Conservation (phyloP, 108 stramenopile species). For the Epithemia pelagica region DNA sequence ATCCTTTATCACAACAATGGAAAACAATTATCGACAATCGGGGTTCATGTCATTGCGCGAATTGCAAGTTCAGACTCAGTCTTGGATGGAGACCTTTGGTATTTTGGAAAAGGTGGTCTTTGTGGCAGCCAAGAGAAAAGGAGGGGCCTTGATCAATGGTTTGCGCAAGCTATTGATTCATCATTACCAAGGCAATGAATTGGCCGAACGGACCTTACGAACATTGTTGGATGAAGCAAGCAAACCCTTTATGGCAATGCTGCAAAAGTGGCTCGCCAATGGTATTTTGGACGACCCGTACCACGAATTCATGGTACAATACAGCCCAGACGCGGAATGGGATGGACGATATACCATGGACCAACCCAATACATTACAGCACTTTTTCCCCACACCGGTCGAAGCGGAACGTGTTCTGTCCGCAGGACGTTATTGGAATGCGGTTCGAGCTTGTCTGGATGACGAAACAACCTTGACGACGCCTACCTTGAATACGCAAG, state of each 20-base stretch:
- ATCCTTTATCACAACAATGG: slow-evolving; percentile 60
- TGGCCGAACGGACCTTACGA: slow-evolving; percentile 45
- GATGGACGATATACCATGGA: slow-evolving; percentile 38
- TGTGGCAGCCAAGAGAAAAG: slow-evolving; percentile 45
- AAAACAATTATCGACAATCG: slow-evolving; percentile 34
- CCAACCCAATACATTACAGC: slow-evolving; percentile 44
- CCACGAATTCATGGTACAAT: slow-evolving; percentile 85
- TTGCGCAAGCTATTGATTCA: slow-evolving; percentile 34
- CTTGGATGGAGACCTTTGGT: slow-evolving; percentile 66
- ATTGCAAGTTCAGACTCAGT: slow-evolving; percentile 65
- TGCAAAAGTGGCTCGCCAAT: slow-evolving; percentile 70
- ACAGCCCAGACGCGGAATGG: slow-evolving; percentile 12
- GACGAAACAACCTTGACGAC: slow-evolving; percentile 5
- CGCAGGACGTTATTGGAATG: slow-evolving; percentile 92
- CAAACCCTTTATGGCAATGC: slow-evolving; percentile 81
- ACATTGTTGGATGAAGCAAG: slow-evolving; percentile 60
- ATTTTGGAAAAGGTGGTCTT: slow-evolving; percentile 48
- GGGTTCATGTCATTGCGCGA: slow-evolving; percentile 60
- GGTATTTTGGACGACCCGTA: slow-evolving; percentile 84
- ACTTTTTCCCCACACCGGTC: slow-evolving; percentile 17
- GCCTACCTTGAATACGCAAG: slow-evolving; percentile 12
- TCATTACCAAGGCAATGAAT: slow-evolving; percentile 52
- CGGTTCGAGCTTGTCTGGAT: slow-evolving; percentile 55
- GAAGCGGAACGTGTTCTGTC: slow-evolving; percentile 54
- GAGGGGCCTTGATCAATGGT: slow-evolving; percentile 76